Percentiles rank a stretch among this genome's conserved stretches.
phyloP scores from a whole-genome alignment of 2,329 filamentous ascomycete species.

The Xylariomycetidae sp. region DNA sequence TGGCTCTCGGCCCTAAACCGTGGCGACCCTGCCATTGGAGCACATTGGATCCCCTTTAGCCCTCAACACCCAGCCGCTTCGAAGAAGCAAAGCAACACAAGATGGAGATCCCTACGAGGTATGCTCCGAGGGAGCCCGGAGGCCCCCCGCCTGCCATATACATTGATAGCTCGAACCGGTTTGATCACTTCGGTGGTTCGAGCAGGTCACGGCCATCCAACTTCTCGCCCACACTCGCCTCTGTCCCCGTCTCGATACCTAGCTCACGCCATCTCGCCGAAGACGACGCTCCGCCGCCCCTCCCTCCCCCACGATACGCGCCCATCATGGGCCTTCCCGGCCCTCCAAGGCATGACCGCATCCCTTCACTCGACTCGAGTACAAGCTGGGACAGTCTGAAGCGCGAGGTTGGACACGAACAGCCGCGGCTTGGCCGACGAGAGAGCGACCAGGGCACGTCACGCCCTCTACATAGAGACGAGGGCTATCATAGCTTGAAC shows the following conservation, averaged over 20 bases:
- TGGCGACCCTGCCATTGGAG: constrained; percentile 17
- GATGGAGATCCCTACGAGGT: constrained; percentile 26
- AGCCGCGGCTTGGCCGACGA: constrained; percentile 14
- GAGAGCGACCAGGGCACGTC: constrained; percentile 12
- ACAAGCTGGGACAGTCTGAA: constrained; percentile 22
- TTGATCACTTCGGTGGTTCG: constrained; percentile 18
- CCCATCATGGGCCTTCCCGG: constrained; percentile 21
- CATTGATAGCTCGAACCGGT: constrained; percentile 20
- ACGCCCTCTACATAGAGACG: constrained; percentile 21
- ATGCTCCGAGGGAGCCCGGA: constrained; percentile 24
- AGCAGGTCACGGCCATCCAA: constrained; percentile 18
- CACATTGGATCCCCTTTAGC: constrained; percentile 9
- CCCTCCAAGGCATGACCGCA: constrained; percentile 17
- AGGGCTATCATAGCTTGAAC: constrained; percentile 28
- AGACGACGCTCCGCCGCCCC: constrained; percentile 29
- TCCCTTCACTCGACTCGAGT: constrained; percentile 24
- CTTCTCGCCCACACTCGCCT: constrained; percentile 24
- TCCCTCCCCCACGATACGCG: constrained; percentile 29
- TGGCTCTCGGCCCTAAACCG: constrained; percentile 5
- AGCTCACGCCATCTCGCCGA: constrained; percentile 24
- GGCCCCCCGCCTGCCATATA: constrained; percentile 25
- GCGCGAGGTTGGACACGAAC: constrained; percentile 20
- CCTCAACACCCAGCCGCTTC: constrained; percentile 6
- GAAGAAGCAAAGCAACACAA: constrained; percentile 3
- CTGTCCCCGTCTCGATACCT: constrained; percentile 32